A percentile compares a stretch with the other conserved stretches of the same genome.
These are phyloP conservation scores for Hibiscus mutabilis DNA, from an alignment of 345 rosid genomes.

Conservation along the genomic window DNA sequence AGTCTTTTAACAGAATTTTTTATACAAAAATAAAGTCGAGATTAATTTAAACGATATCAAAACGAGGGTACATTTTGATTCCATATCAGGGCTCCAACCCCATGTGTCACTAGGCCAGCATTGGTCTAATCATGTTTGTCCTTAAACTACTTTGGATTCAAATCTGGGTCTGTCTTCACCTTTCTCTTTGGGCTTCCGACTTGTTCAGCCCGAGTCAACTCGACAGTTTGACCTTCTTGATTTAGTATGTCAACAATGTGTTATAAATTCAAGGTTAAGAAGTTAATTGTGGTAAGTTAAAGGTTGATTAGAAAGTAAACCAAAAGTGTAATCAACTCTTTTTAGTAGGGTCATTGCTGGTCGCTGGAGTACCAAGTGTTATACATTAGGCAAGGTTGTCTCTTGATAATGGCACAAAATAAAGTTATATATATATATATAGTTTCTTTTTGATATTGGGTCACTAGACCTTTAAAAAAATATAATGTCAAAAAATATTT, in stretches of 20 bases:
- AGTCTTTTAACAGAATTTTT: too few species aligned
- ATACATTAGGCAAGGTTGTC: slow-evolving; percentile 1
- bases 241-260: neutral
- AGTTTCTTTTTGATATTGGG: too few species aligned
- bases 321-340: neutral
- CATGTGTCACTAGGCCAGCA: slow-evolving; percentile 9
- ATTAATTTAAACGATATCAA: too few species aligned
- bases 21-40: too few species aligned
- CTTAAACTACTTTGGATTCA: too few species aligned
- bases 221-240: slow-evolving; percentile 6
- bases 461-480: too few species aligned
- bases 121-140: neutral
- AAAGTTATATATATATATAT: neutral
- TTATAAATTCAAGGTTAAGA: neutral
- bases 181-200: neutral
- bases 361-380: neutral
- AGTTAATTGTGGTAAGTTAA: neutral
- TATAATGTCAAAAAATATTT: too few species aligned
- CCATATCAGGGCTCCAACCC: neutral
- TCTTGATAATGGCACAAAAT: neutral
- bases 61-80: too few species aligned
- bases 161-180: neutral
- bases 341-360: neutral
- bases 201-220: too few species aligned
- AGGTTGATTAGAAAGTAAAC: neutral